Conservation (phyloP, 106 monocot species). For the Dendrobium catenatum region DNA sequence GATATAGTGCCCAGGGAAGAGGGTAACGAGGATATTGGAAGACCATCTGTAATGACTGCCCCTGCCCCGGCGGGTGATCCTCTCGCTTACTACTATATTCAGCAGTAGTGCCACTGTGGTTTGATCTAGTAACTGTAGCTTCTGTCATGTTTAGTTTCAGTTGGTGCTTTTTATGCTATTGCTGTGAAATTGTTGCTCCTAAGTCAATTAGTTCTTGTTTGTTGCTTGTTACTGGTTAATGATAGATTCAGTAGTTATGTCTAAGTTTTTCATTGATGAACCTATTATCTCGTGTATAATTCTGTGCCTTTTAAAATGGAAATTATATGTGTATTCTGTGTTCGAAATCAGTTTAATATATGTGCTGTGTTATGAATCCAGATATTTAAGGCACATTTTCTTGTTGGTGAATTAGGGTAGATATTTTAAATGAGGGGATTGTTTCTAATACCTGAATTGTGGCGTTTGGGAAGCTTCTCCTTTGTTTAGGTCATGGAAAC, state of each 20-base stretch:
- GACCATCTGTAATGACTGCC: not conserved
- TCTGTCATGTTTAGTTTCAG: not conserved
- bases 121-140: not conserved
- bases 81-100: conserved; percentile 28
- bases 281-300: conserved; percentile 4
- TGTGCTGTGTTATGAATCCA: not conserved
- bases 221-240: too few species aligned
- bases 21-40: conserved; percentile 21
- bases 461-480: not conserved
- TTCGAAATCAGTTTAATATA: not conserved
- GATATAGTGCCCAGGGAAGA: conserved; percentile 45
- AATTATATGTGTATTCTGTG: not conserved
- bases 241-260: not conserved
- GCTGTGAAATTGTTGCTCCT: not conserved
- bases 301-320: not conserved
- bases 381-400: not conserved
- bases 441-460: not conserved
- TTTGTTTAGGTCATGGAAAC: not conserved
- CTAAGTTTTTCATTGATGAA: not conserved
- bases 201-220: too few species aligned
- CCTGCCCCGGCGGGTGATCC: conserved; percentile 13
- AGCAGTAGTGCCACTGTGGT: conserved; percentile 9
- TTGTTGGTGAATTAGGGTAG: not conserved
- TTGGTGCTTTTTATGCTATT: conserved; percentile 1
- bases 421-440: not conserved